Evolutionary conservation across 2,329 filamentous ascomycete genomes (phyloP).

Genomic region (Fusarium tuaranense): DNA sequence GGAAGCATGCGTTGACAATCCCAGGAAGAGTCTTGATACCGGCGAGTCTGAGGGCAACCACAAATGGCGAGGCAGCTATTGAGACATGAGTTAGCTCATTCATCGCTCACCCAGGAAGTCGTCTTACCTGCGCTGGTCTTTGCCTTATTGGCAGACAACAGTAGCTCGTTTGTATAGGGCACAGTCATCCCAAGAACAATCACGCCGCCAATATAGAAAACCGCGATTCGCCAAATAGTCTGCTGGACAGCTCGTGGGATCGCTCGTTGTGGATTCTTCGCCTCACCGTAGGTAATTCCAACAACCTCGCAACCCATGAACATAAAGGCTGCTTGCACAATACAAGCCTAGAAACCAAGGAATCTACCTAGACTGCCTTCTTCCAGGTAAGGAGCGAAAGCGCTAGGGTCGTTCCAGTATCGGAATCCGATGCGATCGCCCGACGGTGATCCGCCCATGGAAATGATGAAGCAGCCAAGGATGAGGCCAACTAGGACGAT

Average conservation of each 20-base stretch:
- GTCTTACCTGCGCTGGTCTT: background rate
- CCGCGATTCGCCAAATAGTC: background rate
- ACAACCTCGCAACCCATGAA: background rate
- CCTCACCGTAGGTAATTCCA: background rate
- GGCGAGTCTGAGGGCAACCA: background rate
- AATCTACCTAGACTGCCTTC: conserved; percentile 60
- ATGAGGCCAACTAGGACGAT: conserved; percentile 68
- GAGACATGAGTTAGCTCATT: background rate
- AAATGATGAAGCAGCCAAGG: conserved; percentile 56
- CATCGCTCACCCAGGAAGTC: background rate
- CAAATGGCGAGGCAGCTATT: background rate
- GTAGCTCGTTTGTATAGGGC: background rate
- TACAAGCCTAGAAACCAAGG: background rate
- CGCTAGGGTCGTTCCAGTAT: conserved; percentile 53
- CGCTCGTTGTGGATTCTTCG: background rate
- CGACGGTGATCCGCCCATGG: conserved; percentile 62
- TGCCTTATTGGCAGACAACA: background rate
- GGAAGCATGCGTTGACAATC: background rate
- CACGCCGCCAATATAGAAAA: background rate
- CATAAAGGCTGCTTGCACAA: background rate
- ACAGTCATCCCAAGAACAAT: background rate
- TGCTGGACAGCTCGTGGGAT: background rate
- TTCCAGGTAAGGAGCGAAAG: conserved; percentile 61
- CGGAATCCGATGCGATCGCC: conserved; percentile 53
- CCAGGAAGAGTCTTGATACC: background rate